Percentiles rank a stretch among this genome's conserved stretches.
phyloP scores from a whole-genome alignment of 75 land plant genomes.

The Cunninghamia lanceolata region DNA sequence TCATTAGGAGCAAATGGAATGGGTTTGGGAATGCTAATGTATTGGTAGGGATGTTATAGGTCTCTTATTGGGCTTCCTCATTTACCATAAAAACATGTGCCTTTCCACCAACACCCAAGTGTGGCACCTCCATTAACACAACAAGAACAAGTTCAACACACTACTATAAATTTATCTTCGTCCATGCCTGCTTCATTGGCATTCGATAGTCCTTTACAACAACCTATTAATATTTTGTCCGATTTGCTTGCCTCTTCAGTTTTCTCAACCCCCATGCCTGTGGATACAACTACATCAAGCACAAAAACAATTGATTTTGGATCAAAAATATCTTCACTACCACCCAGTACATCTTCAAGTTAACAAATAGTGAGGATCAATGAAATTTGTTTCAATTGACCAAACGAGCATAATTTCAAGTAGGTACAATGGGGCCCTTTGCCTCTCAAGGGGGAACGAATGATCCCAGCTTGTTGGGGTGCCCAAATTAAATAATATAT shows the following conservation, averaged over 20 bases:
- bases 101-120: constrained; percentile 55
- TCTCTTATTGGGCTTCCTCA: constrained; percentile 22
- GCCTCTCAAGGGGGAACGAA: too few species aligned
- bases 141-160: constrained; percentile 37
- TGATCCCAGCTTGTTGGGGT: too few species aligned
- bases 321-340: constrained; percentile 22
- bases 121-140: constrained; percentile 28
- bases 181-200: constrained; percentile 18
- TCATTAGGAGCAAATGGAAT: constrained; percentile 26
- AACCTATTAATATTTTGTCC: constrained; percentile 8
- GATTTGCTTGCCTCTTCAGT: constrained; percentile 16
- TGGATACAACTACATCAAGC: constrained; percentile 14
- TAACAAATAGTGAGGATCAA: too few species aligned
- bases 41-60: constrained; percentile 43
- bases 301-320: constrained; percentile 12
- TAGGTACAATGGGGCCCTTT: too few species aligned
- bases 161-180: not conserved
- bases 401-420: too few species aligned
- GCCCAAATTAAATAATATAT: too few species aligned
- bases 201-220: constrained; percentile 20
- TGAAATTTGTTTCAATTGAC: too few species aligned
- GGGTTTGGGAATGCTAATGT: constrained; percentile 26
- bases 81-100: constrained; percentile 60
- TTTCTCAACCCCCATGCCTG: constrained; percentile 11
- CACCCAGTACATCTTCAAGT: constrained; percentile 17